A percentile compares a stretch with the other conserved stretches of the same genome.
Conservation (phyloP, 257 asterid species). For the Przewalskia tangutica region DNA sequence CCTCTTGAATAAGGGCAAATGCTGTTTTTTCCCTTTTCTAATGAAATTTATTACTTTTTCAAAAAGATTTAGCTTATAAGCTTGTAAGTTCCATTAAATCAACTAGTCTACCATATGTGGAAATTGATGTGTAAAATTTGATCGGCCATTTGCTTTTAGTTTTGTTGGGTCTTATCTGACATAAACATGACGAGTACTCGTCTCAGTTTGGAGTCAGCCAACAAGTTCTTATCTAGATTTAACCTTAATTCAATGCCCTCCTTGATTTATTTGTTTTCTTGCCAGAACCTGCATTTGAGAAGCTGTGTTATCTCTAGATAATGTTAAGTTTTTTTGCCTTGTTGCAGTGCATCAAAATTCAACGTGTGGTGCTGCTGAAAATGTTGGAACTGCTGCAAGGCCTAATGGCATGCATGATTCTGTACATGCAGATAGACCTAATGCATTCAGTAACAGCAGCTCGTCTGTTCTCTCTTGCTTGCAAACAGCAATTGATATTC, state of each 20-base stretch:
- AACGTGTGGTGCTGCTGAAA: conserved; percentile 30
- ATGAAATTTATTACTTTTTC: background rate
- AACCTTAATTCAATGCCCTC: background rate
- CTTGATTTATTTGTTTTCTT: background rate
- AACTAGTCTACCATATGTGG: background rate
- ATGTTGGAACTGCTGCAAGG: conserved; percentile 27
- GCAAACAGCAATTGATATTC: conserved; percentile 31
- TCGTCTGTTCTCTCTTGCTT: conserved; percentile 36
- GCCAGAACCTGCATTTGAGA: background rate
- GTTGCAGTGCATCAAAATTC: conserved; percentile 51
- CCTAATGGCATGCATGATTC: conserved; percentile 38
- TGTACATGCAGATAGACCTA: conserved; percentile 16
- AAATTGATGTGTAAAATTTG: background rate
- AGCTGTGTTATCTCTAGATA: background rate
- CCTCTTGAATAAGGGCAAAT: background rate
- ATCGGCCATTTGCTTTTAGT: background rate
- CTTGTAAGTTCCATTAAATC: background rate
- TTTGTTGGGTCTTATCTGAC: background rate
- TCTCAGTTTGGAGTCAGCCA: background rate
- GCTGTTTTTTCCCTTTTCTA: background rate
- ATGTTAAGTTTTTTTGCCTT: conserved; percentile 3
- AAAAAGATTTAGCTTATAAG: background rate
- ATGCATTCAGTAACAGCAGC: conserved; percentile 32
- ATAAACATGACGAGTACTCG: background rate
- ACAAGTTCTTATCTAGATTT: background rate